phyloP scores from a whole-genome alignment of 768 basidiomycete species.

The Psilocybe cubensis region DNA sequence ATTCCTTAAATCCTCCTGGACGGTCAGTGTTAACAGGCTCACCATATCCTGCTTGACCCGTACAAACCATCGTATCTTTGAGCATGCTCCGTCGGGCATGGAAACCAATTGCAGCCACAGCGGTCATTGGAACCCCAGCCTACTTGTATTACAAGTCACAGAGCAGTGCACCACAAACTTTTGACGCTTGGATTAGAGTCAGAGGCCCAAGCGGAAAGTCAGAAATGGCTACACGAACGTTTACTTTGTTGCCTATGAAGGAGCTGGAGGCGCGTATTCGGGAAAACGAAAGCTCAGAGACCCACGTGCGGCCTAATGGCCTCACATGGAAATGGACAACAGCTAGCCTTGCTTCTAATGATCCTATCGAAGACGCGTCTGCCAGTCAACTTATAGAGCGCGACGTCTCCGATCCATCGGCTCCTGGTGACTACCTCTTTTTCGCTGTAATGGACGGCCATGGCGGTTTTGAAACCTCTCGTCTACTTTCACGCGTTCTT shows the following conservation, averaged over 20 bases:
- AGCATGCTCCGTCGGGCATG: conserved; percentile 67
- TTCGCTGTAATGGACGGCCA: conserved; percentile 95
- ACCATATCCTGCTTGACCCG: neutral
- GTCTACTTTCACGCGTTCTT: conserved; percentile 79
- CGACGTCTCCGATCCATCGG: conserved; percentile 59
- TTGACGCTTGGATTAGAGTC: conserved; percentile 60
- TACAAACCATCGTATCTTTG: neutral
- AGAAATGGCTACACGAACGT: conserved; percentile 51
- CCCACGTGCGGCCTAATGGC: conserved; percentile 52
- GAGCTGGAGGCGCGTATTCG: conserved; percentile 60
- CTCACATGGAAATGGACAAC: conserved; percentile 78
- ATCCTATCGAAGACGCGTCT: conserved; percentile 90
- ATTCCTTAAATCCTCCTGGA: neutral
- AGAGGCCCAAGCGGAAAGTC: conserved; percentile 63
- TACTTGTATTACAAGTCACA: conserved; percentile 58
- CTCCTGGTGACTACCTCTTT: conserved; percentile 76
- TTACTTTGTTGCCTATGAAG: conserved; percentile 59
- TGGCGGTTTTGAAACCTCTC: conserved; percentile 81
- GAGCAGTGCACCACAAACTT: conserved; percentile 49
- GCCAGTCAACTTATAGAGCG: conserved; percentile 69
- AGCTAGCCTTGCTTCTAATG: conserved; percentile 81
- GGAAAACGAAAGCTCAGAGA: conserved; percentile 52
- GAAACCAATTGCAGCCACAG: conserved; percentile 67
- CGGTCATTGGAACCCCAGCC: conserved; percentile 57
- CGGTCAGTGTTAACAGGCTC: neutral